Evolutionary conservation across 768 basidiomycete genomes (phyloP).

Genomic region (Cubamyces lactineus): DNA sequence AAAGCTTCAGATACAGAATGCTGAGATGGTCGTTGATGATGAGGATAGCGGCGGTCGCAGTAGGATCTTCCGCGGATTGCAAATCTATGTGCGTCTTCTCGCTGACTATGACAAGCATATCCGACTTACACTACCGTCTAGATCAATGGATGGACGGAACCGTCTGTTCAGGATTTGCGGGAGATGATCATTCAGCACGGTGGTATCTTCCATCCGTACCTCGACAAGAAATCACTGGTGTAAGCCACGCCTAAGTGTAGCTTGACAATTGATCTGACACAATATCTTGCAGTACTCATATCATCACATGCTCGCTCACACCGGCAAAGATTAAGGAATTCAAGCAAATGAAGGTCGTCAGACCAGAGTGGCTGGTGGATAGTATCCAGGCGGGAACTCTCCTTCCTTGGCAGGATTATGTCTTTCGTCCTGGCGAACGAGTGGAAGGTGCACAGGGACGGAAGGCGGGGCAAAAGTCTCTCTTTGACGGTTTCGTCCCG

Average conservation of each 20-base stretch:
- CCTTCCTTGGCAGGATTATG: conserved; percentile 81
- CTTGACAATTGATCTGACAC: background rate
- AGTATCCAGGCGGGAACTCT: conserved; percentile 69
- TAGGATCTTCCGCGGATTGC: conserved; percentile 70
- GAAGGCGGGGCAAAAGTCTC: conserved; percentile 42
- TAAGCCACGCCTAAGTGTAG: conserved; percentile 38
- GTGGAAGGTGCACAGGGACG: conserved; percentile 54
- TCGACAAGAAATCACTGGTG: conserved; percentile 78
- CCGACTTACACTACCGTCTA: conserved; percentile 41
- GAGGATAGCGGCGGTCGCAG: conserved; percentile 36
- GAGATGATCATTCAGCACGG: conserved; percentile 82
- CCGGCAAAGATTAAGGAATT: conserved; percentile 90
- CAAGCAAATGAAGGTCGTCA: conserved; percentile 86
- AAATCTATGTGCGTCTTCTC: conserved; percentile 74
- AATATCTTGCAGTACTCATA: conserved; percentile 67
- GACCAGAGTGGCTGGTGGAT: conserved; percentile 86
- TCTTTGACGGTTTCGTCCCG: conserved; percentile 32
- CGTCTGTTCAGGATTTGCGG: conserved; percentile 84
- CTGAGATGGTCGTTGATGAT: conserved; percentile 37
- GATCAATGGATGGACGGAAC: conserved; percentile 91
- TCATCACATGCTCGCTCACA: conserved; percentile 90
- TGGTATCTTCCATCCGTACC: conserved; percentile 81
- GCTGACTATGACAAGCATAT: conserved; percentile 49
- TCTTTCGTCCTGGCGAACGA: conserved; percentile 54
- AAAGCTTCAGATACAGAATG: conserved; percentile 86